A percentile compares a stretch with the other conserved stretches of the same genome.
phyloP scores from a whole-genome alignment of 768 basidiomycete genomes.

The Pleurotus djamor region DNA sequence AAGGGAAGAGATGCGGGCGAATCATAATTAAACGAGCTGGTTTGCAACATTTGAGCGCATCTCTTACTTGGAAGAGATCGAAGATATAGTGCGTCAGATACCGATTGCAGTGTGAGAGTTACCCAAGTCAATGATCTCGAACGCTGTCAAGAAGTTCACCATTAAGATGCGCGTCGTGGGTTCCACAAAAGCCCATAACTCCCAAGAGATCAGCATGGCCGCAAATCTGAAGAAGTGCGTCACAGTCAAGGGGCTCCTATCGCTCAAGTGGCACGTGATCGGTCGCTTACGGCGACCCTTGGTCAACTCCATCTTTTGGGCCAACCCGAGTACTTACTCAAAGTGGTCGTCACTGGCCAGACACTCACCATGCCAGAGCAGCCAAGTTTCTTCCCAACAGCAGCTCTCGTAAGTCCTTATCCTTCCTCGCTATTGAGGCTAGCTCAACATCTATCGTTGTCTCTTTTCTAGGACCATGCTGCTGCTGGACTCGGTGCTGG shows the following conservation, averaged over 20 bases:
- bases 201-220: too few species aligned
- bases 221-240: too few species aligned
- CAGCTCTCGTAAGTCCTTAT: constrained; percentile 37
- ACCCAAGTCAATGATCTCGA: neutral
- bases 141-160: neutral
- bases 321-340: neutral
- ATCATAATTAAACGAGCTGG: neutral
- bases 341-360: constrained; percentile 12
- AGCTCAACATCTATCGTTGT: neutral
- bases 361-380: constrained; percentile 35
- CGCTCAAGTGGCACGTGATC: neutral
- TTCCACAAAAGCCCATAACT: too few species aligned
- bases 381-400: constrained; percentile 50
- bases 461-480: constrained; percentile 78
- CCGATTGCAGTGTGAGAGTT: neutral
- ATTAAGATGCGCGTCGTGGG: too few species aligned
- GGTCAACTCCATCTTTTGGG: too few species aligned
- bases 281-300: too few species aligned
- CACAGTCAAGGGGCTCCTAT: neutral
- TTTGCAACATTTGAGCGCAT: neutral
- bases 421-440: neutral
- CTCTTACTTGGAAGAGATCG: neutral
- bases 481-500: constrained; percentile 92
- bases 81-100: neutral
- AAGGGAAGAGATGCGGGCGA: neutral